These are phyloP conservation scores for Spatholobus suberectus DNA, from an alignment of 306 rosid species.

Conservation along the genomic window DNA sequence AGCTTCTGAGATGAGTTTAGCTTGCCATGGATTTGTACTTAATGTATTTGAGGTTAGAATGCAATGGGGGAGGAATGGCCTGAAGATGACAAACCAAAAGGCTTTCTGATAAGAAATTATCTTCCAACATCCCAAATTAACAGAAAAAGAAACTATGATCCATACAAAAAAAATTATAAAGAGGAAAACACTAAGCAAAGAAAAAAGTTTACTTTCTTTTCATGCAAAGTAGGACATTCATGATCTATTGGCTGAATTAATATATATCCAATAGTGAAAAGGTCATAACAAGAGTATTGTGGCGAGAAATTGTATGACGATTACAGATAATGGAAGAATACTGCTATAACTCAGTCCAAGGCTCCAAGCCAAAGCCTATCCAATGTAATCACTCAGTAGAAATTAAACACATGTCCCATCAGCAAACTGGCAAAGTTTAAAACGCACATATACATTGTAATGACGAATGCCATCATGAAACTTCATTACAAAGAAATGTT, in stretches of 20 bases:
- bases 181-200: not conserved
- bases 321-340: not conserved
- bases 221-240: conserved; percentile 8
- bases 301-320: not conserved
- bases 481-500: conserved; percentile 48
- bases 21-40: conserved; percentile 57
- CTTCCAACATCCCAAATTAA: not conserved
- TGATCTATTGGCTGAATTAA: not conserved
- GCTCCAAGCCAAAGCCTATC: no score
- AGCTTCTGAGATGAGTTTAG: conserved; percentile 58
- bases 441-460: not conserved
- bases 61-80: conserved; percentile 66
- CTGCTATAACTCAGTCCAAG: no score
- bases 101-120: conserved; percentile 11
- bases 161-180: not conserved
- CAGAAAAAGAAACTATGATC: not conserved
- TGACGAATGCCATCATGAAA: conserved; percentile 54
- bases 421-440: not conserved
- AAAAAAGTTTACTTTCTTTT: not conserved
- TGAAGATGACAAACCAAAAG: conserved; percentile 40
- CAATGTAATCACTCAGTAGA: not conserved
- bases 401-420: no score
- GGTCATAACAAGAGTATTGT: not conserved
- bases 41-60: conserved; percentile 59
- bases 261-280: not conserved